Base-by-base conservation (phyloP, 2,329 filamentous ascomycete genomes). In the Gnomoniopsis sp. region DNA sequence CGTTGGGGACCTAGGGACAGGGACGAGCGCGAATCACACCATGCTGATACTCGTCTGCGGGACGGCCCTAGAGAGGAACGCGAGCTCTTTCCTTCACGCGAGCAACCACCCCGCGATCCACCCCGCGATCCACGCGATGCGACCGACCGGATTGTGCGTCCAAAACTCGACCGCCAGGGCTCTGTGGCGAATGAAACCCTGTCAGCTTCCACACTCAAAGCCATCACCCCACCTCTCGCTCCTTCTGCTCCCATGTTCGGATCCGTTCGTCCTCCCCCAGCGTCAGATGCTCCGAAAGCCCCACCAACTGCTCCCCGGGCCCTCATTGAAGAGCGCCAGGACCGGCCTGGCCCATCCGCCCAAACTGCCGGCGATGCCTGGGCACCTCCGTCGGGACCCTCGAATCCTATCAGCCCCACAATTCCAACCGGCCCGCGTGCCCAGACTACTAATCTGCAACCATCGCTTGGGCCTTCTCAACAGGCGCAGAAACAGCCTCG, bases 211-310 rank as follows among this genome's bases (percentile, higher is more conserved):
- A 73, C 75, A 21, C 69, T 73, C 26, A 78, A 81, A 64, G 81
- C 84, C 51, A 76, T 82, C 15, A 85, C 83, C 6, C 82, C 83
- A 10, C 82, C 82, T 0, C 69, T 84, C 14, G 82, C 82, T 6
- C 82, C 83, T 2, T 82, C 83, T 1, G 82, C 82, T 3, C 82
- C 83, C 14, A 80, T 82, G 3, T 85, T 84, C 65, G 83, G 82
- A 11, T 78, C 82, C 6, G 76, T 83, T 56, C 75, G 82, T 59
- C 75, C 73, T 15, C 62, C 72, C 2, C 72, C 73, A n/a, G 15
- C 53, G 33, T 49, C 59, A 47, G 59, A 61, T 41, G 43, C 56
- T 21, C 51, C 59, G 43, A 84, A 82, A 65, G 71, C 73, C 1
- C 80, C 81, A 3, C 80, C 81, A n/a, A 82, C 80, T 0, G 80